Base-by-base conservation (phyloP, 352 stramenopile genomes). In the Plasmopara muralis region DNA sequence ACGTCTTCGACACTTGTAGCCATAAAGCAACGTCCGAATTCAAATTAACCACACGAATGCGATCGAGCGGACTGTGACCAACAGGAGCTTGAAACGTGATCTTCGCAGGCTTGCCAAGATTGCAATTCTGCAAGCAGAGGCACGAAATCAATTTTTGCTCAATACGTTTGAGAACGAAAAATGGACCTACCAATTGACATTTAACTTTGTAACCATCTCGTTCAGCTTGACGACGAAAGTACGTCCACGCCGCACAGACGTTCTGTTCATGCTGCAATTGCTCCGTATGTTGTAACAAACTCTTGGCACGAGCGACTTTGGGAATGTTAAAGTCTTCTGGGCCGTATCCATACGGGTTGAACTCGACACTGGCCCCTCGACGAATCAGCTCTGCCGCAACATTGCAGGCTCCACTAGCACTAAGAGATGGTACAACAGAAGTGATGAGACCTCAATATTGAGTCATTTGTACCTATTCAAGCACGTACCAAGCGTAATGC, bases 1-100 rank as follows among this genome's bases (percentile, higher is more conserved):
- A 91, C 12, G 63, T 92, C 55, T 91, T 91, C 1, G 81, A 91
- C 9, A 84, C 78, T 69, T 94, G 83, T n/a, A 88, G 62, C 82
- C 81, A 94, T 6, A 91, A 56, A 14, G 83, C 60, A 13, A 87
- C 68, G 18, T 89, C 71, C 52, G 82, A 82, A 35, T 92, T 88
- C 70, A 92, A 79, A 59, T 94, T 79, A n/a, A 94, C 75, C 14
- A 94, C 71, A 25, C 83, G 83, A 43, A 94, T 85, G 13, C 83
- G 80, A 53, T 94, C 83, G 15, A 91, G 53, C 5, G 66, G 30
- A 35, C 83, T 94, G 61, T 94, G 83, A 10, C 66, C 66, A 41
- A 51, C 40, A 41, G 78, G 83, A 6, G 83, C 83, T 51, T 84
- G 69, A 57, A 94, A 94, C 13, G 67, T 81, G 13, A 94, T 70